Evolutionary conservation across 345 rosid genomes (phyloP), one percentile per base, ranked within the genome.

Genomic region (Salix viminalis): DNA sequence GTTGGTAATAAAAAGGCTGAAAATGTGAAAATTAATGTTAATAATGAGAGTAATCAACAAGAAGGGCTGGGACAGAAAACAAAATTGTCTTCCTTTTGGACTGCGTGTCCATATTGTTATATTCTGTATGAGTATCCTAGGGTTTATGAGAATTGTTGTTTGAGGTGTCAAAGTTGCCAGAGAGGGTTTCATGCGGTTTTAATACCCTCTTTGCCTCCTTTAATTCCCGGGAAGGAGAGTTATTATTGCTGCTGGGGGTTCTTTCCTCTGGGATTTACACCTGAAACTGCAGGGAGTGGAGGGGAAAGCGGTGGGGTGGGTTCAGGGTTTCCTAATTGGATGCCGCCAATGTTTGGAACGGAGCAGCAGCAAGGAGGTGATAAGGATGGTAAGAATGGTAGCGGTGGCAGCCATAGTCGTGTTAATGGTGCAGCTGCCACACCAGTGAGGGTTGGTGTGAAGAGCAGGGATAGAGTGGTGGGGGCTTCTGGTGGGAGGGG

Each of bases 31-130:
- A 26, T 19, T 18, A 65, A 1, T 21, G 44, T 28, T 15, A 78
- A 54, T 39, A 19, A 36, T 15, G 32, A 7, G 54, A 21, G 44
- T 9, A 37, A 68, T 21, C 69, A 60, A 41, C 41, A 71, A 13
- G 42, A 54, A 4, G 72, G 24, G 71, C 56, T 44, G 64, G 70
- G 70, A 32, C 84, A 68, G 70, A 75, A 79, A 44, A 76, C 82
- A 67, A 86, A 80, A 69, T 64, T 85, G 73, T 50, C 85, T 3
- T 90, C 91, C 67, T 96, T 96, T 85, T 96, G 97, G 99, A 93
- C 98, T 24, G 88, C 91, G 4, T 96, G 99, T 44, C 99, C 97
- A 0, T 93, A 92, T 79, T 96, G 99, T 76, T 93, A 89, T 65
- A 71, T 86, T 50, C 76, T 93, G 67, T 92, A 83, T 42, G 99